Base-by-base conservation (phyloP, 1,139 yeast species). In the Debaryomyces fabryi region DNA sequence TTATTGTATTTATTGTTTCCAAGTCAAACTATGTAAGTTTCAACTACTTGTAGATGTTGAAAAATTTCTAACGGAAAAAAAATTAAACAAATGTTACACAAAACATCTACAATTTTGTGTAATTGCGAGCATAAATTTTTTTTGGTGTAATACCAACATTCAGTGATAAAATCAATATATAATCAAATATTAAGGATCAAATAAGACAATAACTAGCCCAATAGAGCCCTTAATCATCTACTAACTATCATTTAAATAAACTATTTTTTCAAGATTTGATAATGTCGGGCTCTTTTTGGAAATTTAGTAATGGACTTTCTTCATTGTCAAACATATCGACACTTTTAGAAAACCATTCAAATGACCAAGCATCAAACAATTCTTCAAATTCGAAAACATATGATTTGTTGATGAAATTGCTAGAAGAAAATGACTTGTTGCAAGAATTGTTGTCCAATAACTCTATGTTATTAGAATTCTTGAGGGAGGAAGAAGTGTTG, bases 251-350 rank as follows among this genome's bases (percentile, higher is more conserved):
- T 29, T 32, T 27, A 20, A 42, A 23, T 42, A 32, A 20, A 27
- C 34, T 36, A 30, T 44, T 32, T 33, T 29, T 13, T 36, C 43
- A 40, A 21, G 15, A 20, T 27, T 47, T 34, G 39, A 46, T 42
- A 20, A 86, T 86, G 93, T 85, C 92, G 3, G 87, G 88, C 30
- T 81, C 93, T 39, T 92, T 91, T 68, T 92, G 98, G 98, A 86
- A 89, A 67, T 88, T 89, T 68, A 89, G 92, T 49, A 88, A 86
- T 66, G 93, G 90, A 54, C 88, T 88, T 66, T 82, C 91, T 45
- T 82, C 90, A 45, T 81, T 85, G 42, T 84, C 92, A 8, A 81
- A 88, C 51, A 83, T 92, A 49, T 83, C 89, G 54, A 83, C 85
- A 48, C 76, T 92, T 42, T 77, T 93, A 54, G 88, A 86, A 57